These are phyloP conservation scores for Pythium pyrilobum DNA, from an alignment of 352 stramenopile species.

Conservation along the genomic window DNA sequence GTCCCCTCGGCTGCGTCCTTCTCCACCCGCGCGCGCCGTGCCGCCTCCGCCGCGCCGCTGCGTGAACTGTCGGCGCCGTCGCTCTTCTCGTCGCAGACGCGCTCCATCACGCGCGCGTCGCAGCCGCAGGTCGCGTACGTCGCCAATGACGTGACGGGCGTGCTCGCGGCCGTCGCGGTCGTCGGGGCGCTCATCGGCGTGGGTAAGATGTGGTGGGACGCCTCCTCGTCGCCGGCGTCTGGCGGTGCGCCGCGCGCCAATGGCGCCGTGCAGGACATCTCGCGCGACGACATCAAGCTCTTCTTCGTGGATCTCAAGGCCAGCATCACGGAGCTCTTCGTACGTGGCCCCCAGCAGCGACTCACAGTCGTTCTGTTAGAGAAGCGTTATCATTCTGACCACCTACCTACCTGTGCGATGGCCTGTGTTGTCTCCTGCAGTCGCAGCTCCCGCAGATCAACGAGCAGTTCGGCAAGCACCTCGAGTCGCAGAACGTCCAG, in stretches of 20 bases:
- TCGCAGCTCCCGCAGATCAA: constrained; percentile 66
- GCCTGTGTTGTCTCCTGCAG: too few relatives aligned
- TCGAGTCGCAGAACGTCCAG: constrained; percentile 65
- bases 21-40: background rate
- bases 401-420: background rate
- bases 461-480: constrained; percentile 50
- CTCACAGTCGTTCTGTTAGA: too few relatives aligned
- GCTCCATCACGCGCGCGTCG: background rate
- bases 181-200: constrained; percentile 64
- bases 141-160: constrained; percentile 47
- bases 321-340: constrained; percentile 60
- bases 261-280: constrained; percentile 36
- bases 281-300: constrained; percentile 46
- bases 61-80: constrained; percentile 1
- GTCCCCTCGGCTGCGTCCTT: background rate
- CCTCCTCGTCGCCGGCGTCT: constrained; percentile 33
- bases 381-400: background rate
- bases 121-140: constrained; percentile 19
- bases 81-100: constrained; percentile 16
- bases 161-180: constrained; percentile 65
- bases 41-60: background rate
- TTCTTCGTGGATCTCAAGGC: constrained; percentile 74
- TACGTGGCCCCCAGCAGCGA: too few relatives aligned
- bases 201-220: constrained; percentile 85
- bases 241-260: background rate